Evolutionary conservation across 1,139 yeast genomes (phyloP), one percentile per base, ranked within the genome.

Genomic region (Wickerhamiella pararugosa): DNA sequence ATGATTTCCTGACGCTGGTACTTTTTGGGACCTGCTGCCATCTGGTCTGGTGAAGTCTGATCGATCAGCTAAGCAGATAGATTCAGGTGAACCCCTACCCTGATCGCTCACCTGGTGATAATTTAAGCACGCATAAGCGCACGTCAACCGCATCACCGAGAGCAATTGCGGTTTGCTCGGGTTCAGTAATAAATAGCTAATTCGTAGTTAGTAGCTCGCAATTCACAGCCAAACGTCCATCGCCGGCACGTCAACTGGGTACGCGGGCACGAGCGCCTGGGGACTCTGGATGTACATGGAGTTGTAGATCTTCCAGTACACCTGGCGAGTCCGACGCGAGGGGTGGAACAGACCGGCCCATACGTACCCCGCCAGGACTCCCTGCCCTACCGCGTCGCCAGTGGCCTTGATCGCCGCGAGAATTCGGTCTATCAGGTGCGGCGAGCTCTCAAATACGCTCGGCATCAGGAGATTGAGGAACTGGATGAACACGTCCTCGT

Each of bases 341-440:
- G 97, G 94, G 54, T 92, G 98, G 58, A 86, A 90, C 27, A 92
- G 62, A 0, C 98, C 98, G 0, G 79, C 76, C 82, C 94, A 76
- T 0, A 82, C 54, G 58, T 92, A 90, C 53, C 81, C 78, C 66
- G 80, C 60, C 45, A 79, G 69, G 1, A 75, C 53, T 0, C 95
- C 95, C 7, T 75, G 70, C 0, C 99, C 98, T 15, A 87, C 60
- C 0, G 79, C 79, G 43, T 72, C 65, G 36, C 92, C 66, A 31
- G 86, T 59, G 1, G 87, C 79, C 47, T 82, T 92, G 28, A 90
- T 65, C 45, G 90, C 82, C 45, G 86, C 97, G 41, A 83, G 52
- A 4, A 90, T 76, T 48, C 97, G 72, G 28, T 67, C 71, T 45
- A 87, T 86, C 9, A 87, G 97, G 60, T 92, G 98, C 0, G 97